phyloP scores from a whole-genome alignment of 495 filamentous ascomycete genomes.

The Neurospora africana region DNA sequence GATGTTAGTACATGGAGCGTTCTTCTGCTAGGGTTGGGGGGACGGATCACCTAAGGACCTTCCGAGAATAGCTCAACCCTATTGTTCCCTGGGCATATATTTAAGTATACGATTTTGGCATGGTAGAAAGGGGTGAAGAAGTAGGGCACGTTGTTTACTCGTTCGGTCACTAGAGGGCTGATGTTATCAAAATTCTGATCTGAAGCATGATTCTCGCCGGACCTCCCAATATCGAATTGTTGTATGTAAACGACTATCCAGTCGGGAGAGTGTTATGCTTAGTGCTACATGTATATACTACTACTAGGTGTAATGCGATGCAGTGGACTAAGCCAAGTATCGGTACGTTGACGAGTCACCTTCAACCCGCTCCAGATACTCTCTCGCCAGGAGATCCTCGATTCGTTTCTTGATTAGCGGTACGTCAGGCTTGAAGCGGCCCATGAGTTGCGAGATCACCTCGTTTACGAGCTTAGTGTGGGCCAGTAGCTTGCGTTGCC shows the following conservation, averaged over 20 bases:
- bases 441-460: slow-evolving; percentile 66
- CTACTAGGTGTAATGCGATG: neutral
- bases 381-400: slow-evolving; percentile 80
- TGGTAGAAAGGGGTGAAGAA: neutral
- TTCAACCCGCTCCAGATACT: slow-evolving; percentile 86
- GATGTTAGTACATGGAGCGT: neutral
- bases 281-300: neutral
- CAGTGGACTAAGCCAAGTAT: slow-evolving; percentile 48
- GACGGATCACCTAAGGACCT: neutral
- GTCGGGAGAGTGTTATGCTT: neutral
- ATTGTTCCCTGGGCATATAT: neutral
- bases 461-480: slow-evolving; percentile 79
- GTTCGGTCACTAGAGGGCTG: neutral
- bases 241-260: neutral
- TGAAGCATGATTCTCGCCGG: neutral
- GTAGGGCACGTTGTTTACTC: neutral
- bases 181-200: neutral
- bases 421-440: slow-evolving; percentile 81
- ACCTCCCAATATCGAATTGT: neutral
- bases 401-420: slow-evolving; percentile 89
- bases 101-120: neutral
- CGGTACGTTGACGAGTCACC: slow-evolving; percentile 60
- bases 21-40: too few relatives aligned
- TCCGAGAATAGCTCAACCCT: neutral
- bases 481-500: slow-evolving; percentile 75